Evolutionary conservation across 106 monocot species (phyloP).

Genomic region (Platanthera guangdongensis): DNA sequence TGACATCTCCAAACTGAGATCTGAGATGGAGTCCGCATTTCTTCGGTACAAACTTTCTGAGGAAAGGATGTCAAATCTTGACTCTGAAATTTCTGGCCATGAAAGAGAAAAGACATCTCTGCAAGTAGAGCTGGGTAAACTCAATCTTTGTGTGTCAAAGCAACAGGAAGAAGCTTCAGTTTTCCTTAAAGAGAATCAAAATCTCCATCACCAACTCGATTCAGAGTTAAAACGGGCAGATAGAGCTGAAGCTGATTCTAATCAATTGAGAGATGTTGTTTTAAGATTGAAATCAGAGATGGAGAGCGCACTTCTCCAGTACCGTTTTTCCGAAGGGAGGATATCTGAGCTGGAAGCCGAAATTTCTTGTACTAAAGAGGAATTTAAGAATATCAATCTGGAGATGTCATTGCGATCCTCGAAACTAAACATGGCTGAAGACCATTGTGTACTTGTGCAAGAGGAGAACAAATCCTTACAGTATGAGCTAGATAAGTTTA

Average conservation of each 20-base stretch:
- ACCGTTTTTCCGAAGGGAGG: conserved; percentile 22
- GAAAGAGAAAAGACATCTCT: conserved; percentile 27
- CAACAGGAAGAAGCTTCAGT: conserved; percentile 15
- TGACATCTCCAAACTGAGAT: conserved; percentile 26
- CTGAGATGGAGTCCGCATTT: conserved; percentile 53
- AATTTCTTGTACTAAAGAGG: conserved; percentile 21
- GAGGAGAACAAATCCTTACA: conserved; percentile 14
- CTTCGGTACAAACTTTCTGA: conserved; percentile 32
- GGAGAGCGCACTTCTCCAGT: conserved; percentile 32
- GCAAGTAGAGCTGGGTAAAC: conserved; percentile 20
- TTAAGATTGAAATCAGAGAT: conserved; percentile 31
- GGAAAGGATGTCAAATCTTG: conserved; percentile 44
- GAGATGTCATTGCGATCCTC: conserved; percentile 12
- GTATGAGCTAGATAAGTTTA: background rate
- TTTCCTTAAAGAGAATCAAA: background rate
- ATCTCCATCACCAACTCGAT: background rate
- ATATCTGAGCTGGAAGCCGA: conserved; percentile 35
- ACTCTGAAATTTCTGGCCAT: conserved; percentile 45
- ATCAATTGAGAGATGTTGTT: conserved; percentile 28
- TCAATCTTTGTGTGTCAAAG: conserved; percentile 18
- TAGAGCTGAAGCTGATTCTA: conserved; percentile 16
- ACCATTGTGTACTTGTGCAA: conserved; percentile 24
- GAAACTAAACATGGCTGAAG: conserved; percentile 21
- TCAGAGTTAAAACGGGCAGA: conserved; percentile 3
- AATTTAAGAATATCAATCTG: conserved; percentile 33